These are phyloP conservation scores for Colletotrichum sojae DNA, from an alignment of 2,329 filamentous ascomycete species.

Conservation along the genomic window DNA sequence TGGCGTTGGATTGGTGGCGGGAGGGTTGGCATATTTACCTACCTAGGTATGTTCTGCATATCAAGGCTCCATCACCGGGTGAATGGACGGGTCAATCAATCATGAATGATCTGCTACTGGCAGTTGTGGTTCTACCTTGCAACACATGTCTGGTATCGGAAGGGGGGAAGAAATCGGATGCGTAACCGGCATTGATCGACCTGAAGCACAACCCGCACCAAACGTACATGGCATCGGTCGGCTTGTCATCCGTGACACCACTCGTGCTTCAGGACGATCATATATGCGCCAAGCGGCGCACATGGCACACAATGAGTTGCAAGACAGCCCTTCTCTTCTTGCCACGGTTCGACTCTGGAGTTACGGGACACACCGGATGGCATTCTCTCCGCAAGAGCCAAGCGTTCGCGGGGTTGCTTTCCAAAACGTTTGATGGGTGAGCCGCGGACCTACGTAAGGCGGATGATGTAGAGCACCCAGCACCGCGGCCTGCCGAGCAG, in stretches of 20 bases:
- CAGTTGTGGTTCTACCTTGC: not conserved
- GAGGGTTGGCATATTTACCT: not conserved
- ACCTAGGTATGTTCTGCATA: not conserved
- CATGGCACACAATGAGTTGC: slow-evolving; percentile 37
- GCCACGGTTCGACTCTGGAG: slow-evolving; percentile 20
- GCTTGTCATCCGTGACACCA: slow-evolving; percentile 39
- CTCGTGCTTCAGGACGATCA: slow-evolving; percentile 41
- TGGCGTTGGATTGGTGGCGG: not conserved
- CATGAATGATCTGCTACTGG: slow-evolving; percentile 32
- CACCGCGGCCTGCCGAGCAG: too few relatives aligned
- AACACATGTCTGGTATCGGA: not conserved
- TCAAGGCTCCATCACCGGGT: slow-evolving; percentile 2
- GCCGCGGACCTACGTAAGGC: slow-evolving; percentile 6
- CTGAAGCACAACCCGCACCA: slow-evolving; percentile 35
- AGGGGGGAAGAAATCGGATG: slow-evolving; percentile 16
- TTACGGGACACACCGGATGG: slow-evolving; percentile 34
- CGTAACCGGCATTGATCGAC: slow-evolving; percentile 28
- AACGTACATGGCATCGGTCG: slow-evolving; percentile 26
- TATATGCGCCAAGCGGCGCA: slow-evolving; percentile 41
- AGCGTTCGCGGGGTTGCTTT: slow-evolving; percentile 36
- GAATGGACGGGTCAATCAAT: not conserved
- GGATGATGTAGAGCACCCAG: slow-evolving; percentile 4
- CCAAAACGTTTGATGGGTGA: slow-evolving; percentile 2
- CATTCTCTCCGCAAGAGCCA: slow-evolving; percentile 39
- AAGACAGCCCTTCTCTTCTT: slow-evolving; percentile 1